Base-by-base conservation (phyloP, 1,139 yeast genomes). In the Yamadazyma pseudoaaseri region DNA sequence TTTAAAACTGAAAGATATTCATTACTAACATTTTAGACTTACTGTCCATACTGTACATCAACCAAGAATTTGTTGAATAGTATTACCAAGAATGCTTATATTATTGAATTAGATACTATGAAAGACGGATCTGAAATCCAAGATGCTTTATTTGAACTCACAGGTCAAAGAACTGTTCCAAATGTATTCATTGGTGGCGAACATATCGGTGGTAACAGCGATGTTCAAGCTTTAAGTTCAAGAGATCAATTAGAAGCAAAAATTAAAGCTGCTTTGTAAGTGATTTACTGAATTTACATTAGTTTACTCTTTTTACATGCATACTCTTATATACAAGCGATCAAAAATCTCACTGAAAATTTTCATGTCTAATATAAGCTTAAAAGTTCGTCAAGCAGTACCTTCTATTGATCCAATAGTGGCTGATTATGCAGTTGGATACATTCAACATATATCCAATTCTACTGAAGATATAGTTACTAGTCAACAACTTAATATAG, bases 171-270 rank as follows among this genome's bases (percentile, higher is more conserved):
- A 49, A 87, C 97, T 26, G 97, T 92, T 39, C 98, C 98, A 43
- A 90, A 85, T 61, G 76, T 92, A 45, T 89, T 83, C 65, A 89
- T 92, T 57, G 80, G 74, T 33, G 96, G 96, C 39, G 73, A 86
- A 63, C 96, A 87, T 66, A 79, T 92, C 51, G 98, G 98, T 42
- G 98, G 98, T 40, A 86, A 87, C 74, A 81, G 90, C 33, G 95
- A 85, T 49, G 70, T 90, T 42, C 95, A 86, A 64, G 65, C 70
- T 29, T 70, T 81, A 58, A 68, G 70, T 27, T 53, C 64, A 9
- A 36, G 47, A 29, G 69, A 52, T 37, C 47, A 60, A 44, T 65
- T 65, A 48, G 66, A 48, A 33, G 40, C 51, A 22, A 63, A 63
- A 52, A 56, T 65, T 42, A 65, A 62, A 49, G 70, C 72, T 47